These are phyloP conservation scores for Calocybe indica DNA, from an alignment of 768 basidiomycete species.

Conservation along the genomic window DNA sequence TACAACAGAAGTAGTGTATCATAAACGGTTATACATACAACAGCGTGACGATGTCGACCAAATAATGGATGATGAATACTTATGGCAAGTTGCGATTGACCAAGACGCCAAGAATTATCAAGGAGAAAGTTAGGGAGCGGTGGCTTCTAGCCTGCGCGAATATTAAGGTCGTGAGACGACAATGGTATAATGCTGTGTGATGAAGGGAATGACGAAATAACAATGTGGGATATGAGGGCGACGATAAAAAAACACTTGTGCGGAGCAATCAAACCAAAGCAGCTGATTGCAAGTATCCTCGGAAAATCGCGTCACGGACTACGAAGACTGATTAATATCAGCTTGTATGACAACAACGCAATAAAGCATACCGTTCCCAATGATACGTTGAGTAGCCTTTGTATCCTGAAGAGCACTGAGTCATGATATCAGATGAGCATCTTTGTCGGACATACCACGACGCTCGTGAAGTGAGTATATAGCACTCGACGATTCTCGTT, in stretches of 20 bases:
- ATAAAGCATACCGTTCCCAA: slow-evolving; percentile 60
- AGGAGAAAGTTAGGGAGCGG: too few relatives aligned
- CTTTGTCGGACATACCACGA: slow-evolving; percentile 45
- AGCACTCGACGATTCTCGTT: slow-evolving; percentile 78
- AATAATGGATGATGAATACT: too few relatives aligned
- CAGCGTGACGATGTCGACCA: too few relatives aligned
- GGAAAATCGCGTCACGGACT: slow-evolving; percentile 75
- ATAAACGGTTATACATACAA: too few relatives aligned
- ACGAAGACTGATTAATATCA: slow-evolving; percentile 8
- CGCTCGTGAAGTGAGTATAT: slow-evolving; percentile 78
- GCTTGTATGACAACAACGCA: neutral
- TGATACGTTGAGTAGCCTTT: slow-evolving; percentile 77
- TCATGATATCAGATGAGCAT: slow-evolving; percentile 2
- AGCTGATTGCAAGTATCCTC: slow-evolving; percentile 68
- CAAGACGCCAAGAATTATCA: too few relatives aligned
- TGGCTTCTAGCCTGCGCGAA: too few relatives aligned
- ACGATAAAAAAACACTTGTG: neutral
- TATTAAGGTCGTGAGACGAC: too few relatives aligned
- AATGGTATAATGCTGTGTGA: too few relatives aligned
- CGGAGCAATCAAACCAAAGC: slow-evolving; percentile 48
- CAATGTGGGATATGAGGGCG: too few relatives aligned
- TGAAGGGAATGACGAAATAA: too few relatives aligned
- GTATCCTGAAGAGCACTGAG: slow-evolving; percentile 49
- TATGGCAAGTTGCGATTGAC: too few relatives aligned
- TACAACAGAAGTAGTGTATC: too few relatives aligned